Percentiles rank a stretch among this genome's conserved stretches.
These are phyloP conservation scores for Mollisiaceae sp. DNA, from an alignment of 2,329 filamentous ascomycete genomes.

Conservation along the genomic window DNA sequence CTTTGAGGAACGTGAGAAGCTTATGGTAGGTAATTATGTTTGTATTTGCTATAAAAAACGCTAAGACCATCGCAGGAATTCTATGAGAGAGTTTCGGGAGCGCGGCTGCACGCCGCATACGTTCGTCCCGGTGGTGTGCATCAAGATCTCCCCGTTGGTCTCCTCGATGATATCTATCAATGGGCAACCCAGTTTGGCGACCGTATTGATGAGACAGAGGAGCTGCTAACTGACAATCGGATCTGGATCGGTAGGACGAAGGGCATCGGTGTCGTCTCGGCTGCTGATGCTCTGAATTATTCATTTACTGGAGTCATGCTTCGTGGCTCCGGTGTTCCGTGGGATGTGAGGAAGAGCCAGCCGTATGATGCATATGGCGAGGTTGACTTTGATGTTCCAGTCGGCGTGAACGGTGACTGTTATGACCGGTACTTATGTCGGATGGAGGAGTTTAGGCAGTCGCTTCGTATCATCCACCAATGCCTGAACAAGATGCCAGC, in stretches of 20 bases:
- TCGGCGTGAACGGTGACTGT: slow-evolving; percentile 96
- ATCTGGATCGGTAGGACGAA: slow-evolving; percentile 97
- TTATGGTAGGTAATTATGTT: slow-evolving; percentile 75
- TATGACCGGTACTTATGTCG: slow-evolving; percentile 99
- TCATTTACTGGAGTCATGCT: slow-evolving; percentile 98
- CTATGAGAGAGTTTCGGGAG: slow-evolving; percentile 98
- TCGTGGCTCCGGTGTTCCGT: slow-evolving; percentile 92
- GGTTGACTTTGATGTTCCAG: slow-evolving; percentile 97
- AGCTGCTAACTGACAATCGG: slow-evolving; percentile 98
- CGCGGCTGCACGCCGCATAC: slow-evolving; percentile 95
- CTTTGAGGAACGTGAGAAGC: slow-evolving; percentile 99
- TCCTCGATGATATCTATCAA: slow-evolving; percentile 98
- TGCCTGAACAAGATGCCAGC: slow-evolving; percentile 99
- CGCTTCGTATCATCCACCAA: slow-evolving; percentile 96
- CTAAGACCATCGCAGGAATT: slow-evolving; percentile 74
- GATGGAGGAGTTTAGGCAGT: slow-evolving; percentile 99
- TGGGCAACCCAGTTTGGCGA: slow-evolving; percentile 99
- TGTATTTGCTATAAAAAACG: slow-evolving; percentile 22
- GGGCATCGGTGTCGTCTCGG: slow-evolving; percentile 88
- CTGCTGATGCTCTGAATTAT: slow-evolving; percentile 94
- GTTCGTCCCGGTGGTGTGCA: slow-evolving; percentile 95
- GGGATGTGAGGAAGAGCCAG: slow-evolving; percentile 94
- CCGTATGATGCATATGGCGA: slow-evolving; percentile 98
- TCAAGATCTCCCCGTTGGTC: slow-evolving; percentile 90
- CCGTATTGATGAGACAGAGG: slow-evolving; percentile 97